Evolutionary conservation across 176 grass and related monocot species (phyloP).

Genomic region (Zizania latifolia): DNA sequence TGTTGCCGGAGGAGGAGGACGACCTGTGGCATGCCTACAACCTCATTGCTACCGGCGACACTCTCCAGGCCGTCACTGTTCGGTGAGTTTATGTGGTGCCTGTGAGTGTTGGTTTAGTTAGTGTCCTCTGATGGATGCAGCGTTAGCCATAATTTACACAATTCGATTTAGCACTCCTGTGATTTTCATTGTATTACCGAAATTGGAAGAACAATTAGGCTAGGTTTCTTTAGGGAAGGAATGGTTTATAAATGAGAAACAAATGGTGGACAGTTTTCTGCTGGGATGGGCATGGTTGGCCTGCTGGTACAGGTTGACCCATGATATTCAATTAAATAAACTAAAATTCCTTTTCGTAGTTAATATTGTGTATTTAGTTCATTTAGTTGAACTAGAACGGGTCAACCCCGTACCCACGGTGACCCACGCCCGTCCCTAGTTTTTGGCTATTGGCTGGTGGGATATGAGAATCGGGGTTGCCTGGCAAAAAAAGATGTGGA

Average conservation of each 20-base stretch:
- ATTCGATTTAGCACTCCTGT: not conserved
- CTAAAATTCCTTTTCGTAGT: not conserved
- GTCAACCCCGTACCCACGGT: too few relatives aligned
- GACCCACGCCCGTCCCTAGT: too few relatives aligned
- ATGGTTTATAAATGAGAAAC: not conserved
- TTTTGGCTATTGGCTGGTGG: not conserved
- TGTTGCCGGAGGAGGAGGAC: conserved; percentile 83
- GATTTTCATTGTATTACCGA: not conserved
- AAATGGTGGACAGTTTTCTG: conserved; percentile 5
- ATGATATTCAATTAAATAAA: too few relatives aligned
- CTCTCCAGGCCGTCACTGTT: conserved; percentile 61
- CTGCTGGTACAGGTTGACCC: too few relatives aligned
- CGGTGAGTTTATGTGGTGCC: conserved; percentile 20
- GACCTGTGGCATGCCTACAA: conserved; percentile 95
- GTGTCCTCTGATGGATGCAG: not conserved
- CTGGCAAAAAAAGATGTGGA: too few relatives aligned
- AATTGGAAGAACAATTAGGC: not conserved
- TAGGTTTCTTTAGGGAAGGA: not conserved
- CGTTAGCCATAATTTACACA: not conserved
- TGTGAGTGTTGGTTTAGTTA: not conserved
- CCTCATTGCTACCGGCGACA: conserved; percentile 67
- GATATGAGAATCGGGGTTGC: not conserved
- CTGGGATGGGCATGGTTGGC: too few relatives aligned
- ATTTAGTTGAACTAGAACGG: too few relatives aligned
- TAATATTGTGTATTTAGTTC: too few relatives aligned